phyloP scores from a whole-genome alignment of 73 alveolate species.

The Paramecium sexaurelia region DNA sequence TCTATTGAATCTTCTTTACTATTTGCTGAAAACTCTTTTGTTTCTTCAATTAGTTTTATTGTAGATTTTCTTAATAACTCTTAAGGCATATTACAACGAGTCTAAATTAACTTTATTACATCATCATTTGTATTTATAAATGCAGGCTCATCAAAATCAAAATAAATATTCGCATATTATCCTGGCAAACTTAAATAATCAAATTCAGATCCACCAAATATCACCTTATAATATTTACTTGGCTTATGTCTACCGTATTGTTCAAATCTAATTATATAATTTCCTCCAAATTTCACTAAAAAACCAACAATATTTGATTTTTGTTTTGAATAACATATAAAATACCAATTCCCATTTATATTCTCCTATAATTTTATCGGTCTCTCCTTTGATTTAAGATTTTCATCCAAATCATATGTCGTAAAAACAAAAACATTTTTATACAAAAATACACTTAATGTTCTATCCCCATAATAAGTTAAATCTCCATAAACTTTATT shows the following conservation, averaged over 20 bases:
- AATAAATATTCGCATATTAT: constrained; percentile 34
- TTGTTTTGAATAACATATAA: not conserved
- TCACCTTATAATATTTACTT: not conserved
- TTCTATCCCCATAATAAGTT: constrained; percentile 45
- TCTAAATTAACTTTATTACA: not conserved
- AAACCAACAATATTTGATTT: not conserved
- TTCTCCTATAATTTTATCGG: not conserved
- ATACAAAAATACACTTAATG: not conserved
- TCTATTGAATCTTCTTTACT: not conserved
- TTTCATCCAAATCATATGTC: constrained; percentile 14
- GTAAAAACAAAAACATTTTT: constrained; percentile 11
- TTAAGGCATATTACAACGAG: not conserved
- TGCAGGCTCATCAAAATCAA: constrained; percentile 44
- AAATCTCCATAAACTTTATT: not conserved
- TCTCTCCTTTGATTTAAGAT: not conserved
- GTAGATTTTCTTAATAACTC: not conserved
- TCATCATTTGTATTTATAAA: constrained; percentile 1
- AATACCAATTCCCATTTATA: constrained; percentile 18
- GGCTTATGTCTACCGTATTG: constrained; percentile 5
- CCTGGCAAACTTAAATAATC: not conserved
- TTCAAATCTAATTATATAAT: not conserved
- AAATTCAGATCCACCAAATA: constrained; percentile 43
- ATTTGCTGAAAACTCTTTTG: not conserved
- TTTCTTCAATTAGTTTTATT: not conserved
- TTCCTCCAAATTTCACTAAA: not conserved